Conservation (phyloP, 1,139 yeast species). For the Yamadazyma sp. region DNA sequence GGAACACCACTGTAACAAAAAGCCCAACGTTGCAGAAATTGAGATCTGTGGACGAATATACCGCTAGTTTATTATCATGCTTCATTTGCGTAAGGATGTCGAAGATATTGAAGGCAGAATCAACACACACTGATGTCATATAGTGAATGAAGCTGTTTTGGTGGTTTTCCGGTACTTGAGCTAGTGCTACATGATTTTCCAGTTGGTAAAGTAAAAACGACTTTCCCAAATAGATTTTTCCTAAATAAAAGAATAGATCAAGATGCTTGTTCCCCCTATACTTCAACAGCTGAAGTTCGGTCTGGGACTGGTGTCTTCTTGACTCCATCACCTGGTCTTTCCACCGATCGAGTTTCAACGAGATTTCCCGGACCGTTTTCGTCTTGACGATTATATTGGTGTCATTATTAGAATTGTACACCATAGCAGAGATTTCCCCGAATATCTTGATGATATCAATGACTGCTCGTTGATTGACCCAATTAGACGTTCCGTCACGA, state of each 20-base stretch:
- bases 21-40: slow-evolving; percentile 18
- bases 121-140: slow-evolving; percentile 20
- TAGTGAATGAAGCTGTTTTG: slow-evolving; percentile 18
- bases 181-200: slow-evolving; percentile 13
- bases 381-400: slow-evolving; percentile 14
- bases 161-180: slow-evolving; percentile 9
- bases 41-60: slow-evolving; percentile 20
- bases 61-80: slow-evolving; percentile 16
- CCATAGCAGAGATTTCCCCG: slow-evolving; percentile 16
- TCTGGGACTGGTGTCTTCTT: slow-evolving; percentile 14
- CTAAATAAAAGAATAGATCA: slow-evolving; percentile 17
- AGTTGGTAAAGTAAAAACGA: slow-evolving; percentile 20
- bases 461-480: slow-evolving; percentile 15
- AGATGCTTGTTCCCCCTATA: slow-evolving; percentile 18
- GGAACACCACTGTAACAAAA: slow-evolving; percentile 17
- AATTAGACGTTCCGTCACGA: slow-evolving; percentile 16
- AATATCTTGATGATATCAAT: slow-evolving; percentile 16
- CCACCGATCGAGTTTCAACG: slow-evolving; percentile 12
- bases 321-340: slow-evolving; percentile 13
- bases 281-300: slow-evolving; percentile 11
- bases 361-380: slow-evolving; percentile 11
- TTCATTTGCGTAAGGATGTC: slow-evolving; percentile 17
- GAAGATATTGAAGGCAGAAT: slow-evolving; percentile 19
- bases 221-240: slow-evolving; percentile 20
- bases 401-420: slow-evolving; percentile 10